Percentiles rank a stretch among this genome's conserved stretches.
phyloP scores from a whole-genome alignment of 1,139 yeast genomes.

The Suhomyces terraborum region DNA sequence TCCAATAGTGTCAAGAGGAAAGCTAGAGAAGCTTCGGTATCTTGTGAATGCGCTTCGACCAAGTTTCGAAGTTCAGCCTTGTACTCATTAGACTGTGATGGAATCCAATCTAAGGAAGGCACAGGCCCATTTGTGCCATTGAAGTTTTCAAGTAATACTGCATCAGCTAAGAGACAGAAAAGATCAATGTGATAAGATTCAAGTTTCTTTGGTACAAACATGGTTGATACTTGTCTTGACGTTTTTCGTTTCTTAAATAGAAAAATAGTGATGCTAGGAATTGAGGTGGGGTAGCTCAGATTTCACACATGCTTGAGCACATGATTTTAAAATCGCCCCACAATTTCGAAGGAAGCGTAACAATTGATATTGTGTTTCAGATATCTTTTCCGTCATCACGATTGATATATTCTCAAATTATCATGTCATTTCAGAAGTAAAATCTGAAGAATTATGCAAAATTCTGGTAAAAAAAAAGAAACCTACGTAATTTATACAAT shows the following conservation, averaged over 20 bases:
- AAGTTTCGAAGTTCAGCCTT: slow-evolving; percentile 15
- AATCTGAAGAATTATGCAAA: too few species aligned
- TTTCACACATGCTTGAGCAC: neutral
- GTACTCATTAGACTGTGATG: slow-evolving; percentile 36
- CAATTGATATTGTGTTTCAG: too few species aligned
- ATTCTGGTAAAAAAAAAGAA: too few species aligned
- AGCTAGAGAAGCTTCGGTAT: slow-evolving; percentile 26
- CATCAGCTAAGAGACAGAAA: neutral
- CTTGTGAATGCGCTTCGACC: slow-evolving; percentile 11
- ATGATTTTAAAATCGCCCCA: too few species aligned
- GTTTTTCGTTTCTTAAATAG: neutral
- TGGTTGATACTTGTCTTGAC: neutral
- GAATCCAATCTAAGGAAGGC: slow-evolving; percentile 24
- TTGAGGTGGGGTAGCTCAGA: neutral
- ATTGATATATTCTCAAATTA: too few species aligned
- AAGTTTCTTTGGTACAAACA: neutral
- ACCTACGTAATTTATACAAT: too few species aligned
- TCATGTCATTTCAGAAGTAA: too few species aligned
- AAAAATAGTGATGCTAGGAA: neutral
- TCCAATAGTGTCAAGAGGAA: slow-evolving; percentile 31
- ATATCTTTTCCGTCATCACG: too few species aligned
- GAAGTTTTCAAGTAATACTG: neutral
- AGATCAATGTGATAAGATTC: neutral
- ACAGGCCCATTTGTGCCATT: neutral
- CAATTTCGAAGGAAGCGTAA: too few species aligned